phyloP scores from a whole-genome alignment of 2,329 filamentous ascomycete species.

The Phoma sp. region DNA sequence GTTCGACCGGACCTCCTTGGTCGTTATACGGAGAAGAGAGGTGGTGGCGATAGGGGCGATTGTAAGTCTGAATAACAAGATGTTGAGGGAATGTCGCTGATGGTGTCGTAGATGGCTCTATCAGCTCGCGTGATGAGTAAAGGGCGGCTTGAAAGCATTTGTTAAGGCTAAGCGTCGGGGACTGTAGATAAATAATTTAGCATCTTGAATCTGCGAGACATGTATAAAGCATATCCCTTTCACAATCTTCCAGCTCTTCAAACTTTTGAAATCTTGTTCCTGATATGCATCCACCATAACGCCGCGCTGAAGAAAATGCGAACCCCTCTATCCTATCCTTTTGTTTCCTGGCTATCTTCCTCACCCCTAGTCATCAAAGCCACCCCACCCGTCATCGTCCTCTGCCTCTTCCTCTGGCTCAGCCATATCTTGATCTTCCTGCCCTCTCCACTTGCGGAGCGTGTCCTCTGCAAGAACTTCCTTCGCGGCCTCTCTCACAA shows the following conservation, averaged over 20 bases:
- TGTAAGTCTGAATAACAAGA: conserved; percentile 10
- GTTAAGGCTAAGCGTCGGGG: not conserved
- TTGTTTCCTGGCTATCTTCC: not conserved
- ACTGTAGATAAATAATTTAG: not conserved
- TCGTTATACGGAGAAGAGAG: conserved; percentile 22
- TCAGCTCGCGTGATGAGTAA: conserved; percentile 8
- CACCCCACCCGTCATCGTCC: conserved; percentile 69
- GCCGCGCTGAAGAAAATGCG: conserved; percentile 36
- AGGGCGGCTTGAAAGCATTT: too few species aligned
- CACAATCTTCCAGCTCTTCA: not conserved
- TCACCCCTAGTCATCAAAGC: conserved; percentile 66
- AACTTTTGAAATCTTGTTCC: not conserved
- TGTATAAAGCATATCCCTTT: not conserved
- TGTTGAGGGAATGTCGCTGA: not conserved
- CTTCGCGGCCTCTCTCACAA: conserved; percentile 70
- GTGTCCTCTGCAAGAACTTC: conserved; percentile 77
- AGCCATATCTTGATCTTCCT: conserved; percentile 45
- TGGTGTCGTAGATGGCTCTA: conserved; percentile 15
- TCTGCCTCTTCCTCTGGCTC: conserved; percentile 55
- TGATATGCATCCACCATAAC: conserved; percentile 24
- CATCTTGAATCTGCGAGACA: not conserved
- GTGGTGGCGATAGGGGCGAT: conserved; percentile 6
- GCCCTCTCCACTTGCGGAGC: conserved; percentile 65
- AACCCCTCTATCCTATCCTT: not conserved
- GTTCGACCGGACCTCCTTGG: conserved; percentile 32